A percentile compares a stretch with the other conserved stretches of the same genome.
Evolutionary conservation across 2,329 filamentous ascomycete genomes (phyloP).

Genomic region (Ceratocystis smalleyi): DNA sequence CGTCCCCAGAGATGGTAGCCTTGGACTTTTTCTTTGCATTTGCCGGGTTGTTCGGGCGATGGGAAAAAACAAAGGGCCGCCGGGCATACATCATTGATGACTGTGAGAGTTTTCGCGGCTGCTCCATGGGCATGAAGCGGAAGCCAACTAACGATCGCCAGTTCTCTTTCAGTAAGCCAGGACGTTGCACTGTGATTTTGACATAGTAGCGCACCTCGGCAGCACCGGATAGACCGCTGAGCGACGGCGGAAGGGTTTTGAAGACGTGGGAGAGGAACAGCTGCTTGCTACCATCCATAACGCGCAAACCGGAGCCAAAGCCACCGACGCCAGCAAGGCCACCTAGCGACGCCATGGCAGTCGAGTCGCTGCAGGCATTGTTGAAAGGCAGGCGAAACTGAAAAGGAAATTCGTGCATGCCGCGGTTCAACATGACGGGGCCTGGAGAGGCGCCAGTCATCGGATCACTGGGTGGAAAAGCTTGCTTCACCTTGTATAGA

Average conservation of each 20-base stretch:
- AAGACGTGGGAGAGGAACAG: conserved; percentile 57
- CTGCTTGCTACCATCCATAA: conserved; percentile 49
- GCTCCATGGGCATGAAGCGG: conserved; percentile 86
- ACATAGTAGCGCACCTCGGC: conserved; percentile 89
- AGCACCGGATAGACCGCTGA: conserved; percentile 72
- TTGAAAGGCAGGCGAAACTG: conserved; percentile 65
- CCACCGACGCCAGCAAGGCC: conserved; percentile 40
- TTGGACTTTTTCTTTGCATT: conserved; percentile 14
- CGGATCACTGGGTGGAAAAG: conserved; percentile 48
- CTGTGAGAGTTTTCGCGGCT: conserved; percentile 51
- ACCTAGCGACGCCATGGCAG: conserved; percentile 38
- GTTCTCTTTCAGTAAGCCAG: conserved; percentile 80
- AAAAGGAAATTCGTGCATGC: conserved; percentile 63
- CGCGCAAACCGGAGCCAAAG: conserved; percentile 36
- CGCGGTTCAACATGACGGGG: conserved; percentile 47
- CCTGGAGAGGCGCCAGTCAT: conserved; percentile 28
- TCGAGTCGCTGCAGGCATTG: conserved; percentile 48
- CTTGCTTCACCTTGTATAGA: conserved; percentile 55
- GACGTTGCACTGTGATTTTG: conserved; percentile 87
- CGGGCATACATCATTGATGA: conserved; percentile 74
- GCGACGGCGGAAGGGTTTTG: conserved; percentile 71
- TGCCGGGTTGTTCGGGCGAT: conserved; percentile 22
- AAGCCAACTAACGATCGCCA: conserved; percentile 54
- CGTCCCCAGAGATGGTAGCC: not conserved
- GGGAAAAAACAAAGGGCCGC: conserved; percentile 45